Conservation (phyloP, 164 flowering plant species). For the Platanus orientalis region DNA sequence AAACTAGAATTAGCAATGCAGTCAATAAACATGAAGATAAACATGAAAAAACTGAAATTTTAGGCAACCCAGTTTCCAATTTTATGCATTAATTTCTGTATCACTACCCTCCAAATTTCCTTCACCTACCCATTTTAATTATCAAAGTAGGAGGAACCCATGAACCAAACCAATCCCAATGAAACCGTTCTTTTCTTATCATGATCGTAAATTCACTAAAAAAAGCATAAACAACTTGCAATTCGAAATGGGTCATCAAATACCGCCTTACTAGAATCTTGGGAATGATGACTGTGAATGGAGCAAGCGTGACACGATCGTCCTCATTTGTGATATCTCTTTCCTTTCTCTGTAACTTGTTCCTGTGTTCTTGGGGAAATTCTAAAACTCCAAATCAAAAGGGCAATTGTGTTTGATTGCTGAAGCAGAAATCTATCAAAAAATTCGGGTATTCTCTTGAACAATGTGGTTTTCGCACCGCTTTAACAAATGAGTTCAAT, state of each 20-base stretch:
- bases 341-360: background rate
- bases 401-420: background rate
- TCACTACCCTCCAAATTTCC: background rate
- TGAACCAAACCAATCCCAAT: background rate
- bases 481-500: background rate
- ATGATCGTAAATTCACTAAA: background rate
- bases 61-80: background rate
- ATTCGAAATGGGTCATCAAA: constrained; percentile 6
- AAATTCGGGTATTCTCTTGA: no score
- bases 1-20: no score
- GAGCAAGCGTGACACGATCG: constrained; percentile 32
- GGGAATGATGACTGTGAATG: constrained; percentile 19
- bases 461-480: background rate
- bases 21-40: background rate
- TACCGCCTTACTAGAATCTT: constrained; percentile 13
- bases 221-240: background rate
- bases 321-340: constrained; percentile 19
- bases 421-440: background rate
- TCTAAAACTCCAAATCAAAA: background rate
- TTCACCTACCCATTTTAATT: background rate
- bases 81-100: background rate
- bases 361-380: background rate
- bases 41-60: background rate
- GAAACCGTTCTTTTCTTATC: no score
- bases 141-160: background rate